Percentiles rank a stretch among this genome's conserved stretches.
These are phyloP conservation scores for Candida verbasci DNA, from an alignment of 805 yeast species.

Conservation along the genomic window DNA sequence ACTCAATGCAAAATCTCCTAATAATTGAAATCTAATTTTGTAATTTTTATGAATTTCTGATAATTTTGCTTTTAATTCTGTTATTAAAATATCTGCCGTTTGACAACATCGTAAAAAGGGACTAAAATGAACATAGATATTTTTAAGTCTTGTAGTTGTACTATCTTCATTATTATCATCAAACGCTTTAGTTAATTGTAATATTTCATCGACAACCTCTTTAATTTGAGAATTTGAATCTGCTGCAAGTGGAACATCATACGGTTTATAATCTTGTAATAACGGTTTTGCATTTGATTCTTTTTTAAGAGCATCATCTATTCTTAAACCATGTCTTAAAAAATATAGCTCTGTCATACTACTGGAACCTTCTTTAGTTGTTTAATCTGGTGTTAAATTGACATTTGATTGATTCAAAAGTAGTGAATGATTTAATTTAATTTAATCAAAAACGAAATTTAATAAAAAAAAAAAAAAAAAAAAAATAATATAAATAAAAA, in stretches of 20 bases:
- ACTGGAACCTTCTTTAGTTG: background rate
- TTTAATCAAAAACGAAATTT: background rate
- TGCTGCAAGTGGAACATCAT: slow-evolving; percentile 35
- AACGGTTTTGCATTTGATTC: slow-evolving; percentile 25
- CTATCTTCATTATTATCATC: slow-evolving; percentile 4
- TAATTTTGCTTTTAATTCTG: slow-evolving; percentile 22
- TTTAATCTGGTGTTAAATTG: too few species aligned
- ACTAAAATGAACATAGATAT: slow-evolving; percentile 35
- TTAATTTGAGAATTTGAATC: slow-evolving; percentile 24
- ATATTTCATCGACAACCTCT: slow-evolving; percentile 25
- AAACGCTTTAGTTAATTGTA: slow-evolving; percentile 14
- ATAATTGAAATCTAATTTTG: slow-evolving; percentile 32
- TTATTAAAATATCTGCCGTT: slow-evolving; percentile 36
- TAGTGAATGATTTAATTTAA: background rate
- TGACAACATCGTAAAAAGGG: slow-evolving; percentile 43
- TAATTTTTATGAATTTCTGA: slow-evolving; percentile 21
- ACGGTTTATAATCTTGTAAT: slow-evolving; percentile 24
- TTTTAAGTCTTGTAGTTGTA: slow-evolving; percentile 17
- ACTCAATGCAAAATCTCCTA: slow-evolving; percentile 42
- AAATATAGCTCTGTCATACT: slow-evolving; percentile 38
- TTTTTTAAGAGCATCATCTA: slow-evolving; percentile 29
- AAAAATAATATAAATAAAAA: background rate
- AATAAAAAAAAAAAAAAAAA: slow-evolving; percentile 1
- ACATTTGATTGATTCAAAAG: background rate
- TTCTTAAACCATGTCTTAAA: slow-evolving; percentile 40